Evolutionary conservation across 768 basidiomycete species (phyloP).

Genomic region (Panus rudis): DNA sequence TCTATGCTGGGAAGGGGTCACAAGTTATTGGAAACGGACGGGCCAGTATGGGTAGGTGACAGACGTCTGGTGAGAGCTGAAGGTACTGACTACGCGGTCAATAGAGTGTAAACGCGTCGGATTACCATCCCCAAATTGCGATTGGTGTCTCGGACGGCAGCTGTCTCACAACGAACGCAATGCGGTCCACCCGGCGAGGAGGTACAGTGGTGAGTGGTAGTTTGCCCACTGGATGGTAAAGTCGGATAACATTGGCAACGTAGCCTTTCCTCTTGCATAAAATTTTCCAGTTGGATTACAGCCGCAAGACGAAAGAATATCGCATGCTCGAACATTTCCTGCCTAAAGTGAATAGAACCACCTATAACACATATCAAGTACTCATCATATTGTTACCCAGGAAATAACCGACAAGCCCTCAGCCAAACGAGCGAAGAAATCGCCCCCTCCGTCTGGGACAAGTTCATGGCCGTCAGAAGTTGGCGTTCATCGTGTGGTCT

Average conservation of each 20-base stretch:
- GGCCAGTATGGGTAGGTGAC: constrained; percentile 75
- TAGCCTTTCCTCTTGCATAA: constrained; percentile 75
- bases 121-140: constrained; percentile 83
- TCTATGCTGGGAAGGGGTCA: constrained; percentile 71
- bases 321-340: constrained; percentile 86
- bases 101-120: constrained; percentile 68
- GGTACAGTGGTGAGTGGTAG: constrained; percentile 55
- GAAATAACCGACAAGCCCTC: constrained; percentile 44
- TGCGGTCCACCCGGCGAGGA: constrained; percentile 61
- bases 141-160: constrained; percentile 81
- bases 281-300: constrained; percentile 86
- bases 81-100: background rate
- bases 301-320: constrained; percentile 62
- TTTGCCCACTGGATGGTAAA: background rate
- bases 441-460: constrained; percentile 33
- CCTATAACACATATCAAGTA: no score
- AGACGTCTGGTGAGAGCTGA: no score
- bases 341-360: constrained; percentile 46
- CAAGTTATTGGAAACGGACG: constrained; percentile 63
- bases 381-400: constrained; percentile 22
- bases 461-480: constrained; percentile 79
- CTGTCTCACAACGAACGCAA: constrained; percentile 64
- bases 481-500: constrained; percentile 68
- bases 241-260: background rate
- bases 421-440: constrained; percentile 31